Evolutionary conservation across 1,284 basidiomycete genomes (phyloP), one percentile per base, ranked within the genome.

Genomic region (Pyrrhoderma noxium): DNA sequence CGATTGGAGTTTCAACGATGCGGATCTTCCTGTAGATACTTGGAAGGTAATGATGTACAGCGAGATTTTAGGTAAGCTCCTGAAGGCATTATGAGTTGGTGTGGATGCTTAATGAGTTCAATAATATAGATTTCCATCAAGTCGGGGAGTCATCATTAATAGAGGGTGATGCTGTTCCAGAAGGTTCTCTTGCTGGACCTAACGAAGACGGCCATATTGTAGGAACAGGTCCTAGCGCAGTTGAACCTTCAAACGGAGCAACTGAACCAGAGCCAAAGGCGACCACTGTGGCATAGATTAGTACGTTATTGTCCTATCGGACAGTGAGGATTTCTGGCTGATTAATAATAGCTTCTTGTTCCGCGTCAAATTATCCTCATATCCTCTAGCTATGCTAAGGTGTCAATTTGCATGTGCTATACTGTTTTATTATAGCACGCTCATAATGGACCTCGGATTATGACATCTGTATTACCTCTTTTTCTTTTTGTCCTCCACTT

Each of bases 21-120:
- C 96, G n/a, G 95, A 99, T 66, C 75, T 99, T 42, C 96, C 96
- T 0, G 91, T 99, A 22, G 95, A 99, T 66, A 97, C 93, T 2
- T 99, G 95, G 95, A 98, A 97, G 72, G 95, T 98, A 62, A 93
- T 94, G 91, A 93, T 94, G 91, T 94, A 94, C 72, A 86, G 82
- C 61, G 91, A 94, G 69, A 94, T 94, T 59, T 74, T 94, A n/a
- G 90, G 91, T 91, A 59, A 56, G 83, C 71, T 13, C 23, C n/a
- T 31, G 19, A 40, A 19, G 11, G 49, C 43, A 5, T 47, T 50
- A 23, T 2, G 8, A 31, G 38, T 8, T 31, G 8, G 19, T 19
- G 3, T 27, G 9, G 13, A 21, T n/a, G 13, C 27, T 44, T 3
- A 49, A 18, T 49, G 31, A n/a, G 21, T 22, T n/a, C n/a, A 23